These are phyloP conservation scores for Filobasidium wieringae DNA, from an alignment of 768 basidiomycete species.

Conservation along the genomic window DNA sequence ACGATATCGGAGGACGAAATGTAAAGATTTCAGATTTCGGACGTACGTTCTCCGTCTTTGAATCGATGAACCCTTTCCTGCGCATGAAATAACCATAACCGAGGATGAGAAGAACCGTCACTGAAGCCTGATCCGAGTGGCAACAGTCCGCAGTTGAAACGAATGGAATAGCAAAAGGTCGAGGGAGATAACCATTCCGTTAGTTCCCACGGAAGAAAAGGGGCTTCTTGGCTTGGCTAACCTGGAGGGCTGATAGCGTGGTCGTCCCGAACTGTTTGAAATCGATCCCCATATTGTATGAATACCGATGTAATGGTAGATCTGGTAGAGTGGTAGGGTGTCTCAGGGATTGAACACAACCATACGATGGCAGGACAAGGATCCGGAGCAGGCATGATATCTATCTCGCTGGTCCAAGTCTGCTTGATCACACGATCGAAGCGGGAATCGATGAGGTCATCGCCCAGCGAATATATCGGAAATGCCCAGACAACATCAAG, in stretches of 20 bases:
- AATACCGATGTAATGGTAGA: no score
- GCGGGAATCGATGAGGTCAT: no score
- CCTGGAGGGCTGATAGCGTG: constrained; percentile 22
- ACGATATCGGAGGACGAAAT: not conserved
- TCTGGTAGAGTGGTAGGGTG: no score
- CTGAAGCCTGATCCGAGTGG: constrained; percentile 17
- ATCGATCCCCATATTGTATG: not conserved
- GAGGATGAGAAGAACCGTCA: constrained; percentile 30
- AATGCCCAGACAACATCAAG: no score
- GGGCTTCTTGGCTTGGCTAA: constrained; percentile 11
- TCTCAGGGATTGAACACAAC: no score
- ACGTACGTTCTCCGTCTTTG: not conserved
- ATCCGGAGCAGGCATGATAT: no score
- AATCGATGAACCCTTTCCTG: constrained; percentile 15
- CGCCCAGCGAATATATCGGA: no score
- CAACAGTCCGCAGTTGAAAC: not conserved
- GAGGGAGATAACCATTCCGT: not conserved
- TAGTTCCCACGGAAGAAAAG: not conserved
- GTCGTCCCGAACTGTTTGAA: constrained; percentile 17
- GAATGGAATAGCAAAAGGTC: not conserved
- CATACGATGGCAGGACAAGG: no score
- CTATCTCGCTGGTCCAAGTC: no score
- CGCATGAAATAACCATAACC: constrained; percentile 24
- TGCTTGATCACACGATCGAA: no score
- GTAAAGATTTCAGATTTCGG: no score